Evolutionary conservation across 495 filamentous ascomycete species (phyloP).

Genomic region (Aspergillus egyptiacus): DNA sequence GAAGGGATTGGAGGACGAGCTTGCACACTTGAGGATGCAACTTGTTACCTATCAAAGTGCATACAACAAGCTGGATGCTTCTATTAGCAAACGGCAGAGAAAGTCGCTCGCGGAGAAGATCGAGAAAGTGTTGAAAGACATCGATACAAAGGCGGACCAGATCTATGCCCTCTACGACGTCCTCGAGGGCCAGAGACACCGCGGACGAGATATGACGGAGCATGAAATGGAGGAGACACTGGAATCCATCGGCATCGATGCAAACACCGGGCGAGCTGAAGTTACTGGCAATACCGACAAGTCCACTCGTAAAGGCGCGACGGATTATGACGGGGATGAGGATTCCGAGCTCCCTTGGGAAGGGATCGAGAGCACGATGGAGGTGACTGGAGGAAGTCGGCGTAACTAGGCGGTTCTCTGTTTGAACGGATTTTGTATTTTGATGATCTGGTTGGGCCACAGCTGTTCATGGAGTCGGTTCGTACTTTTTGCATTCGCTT

Average conservation of each 20-base stretch:
- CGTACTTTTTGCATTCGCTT: constrained; percentile 6
- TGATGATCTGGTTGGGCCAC: not conserved
- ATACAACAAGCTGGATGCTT: constrained; percentile 65
- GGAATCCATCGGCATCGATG: constrained; percentile 49
- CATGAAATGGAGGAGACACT: constrained; percentile 65
- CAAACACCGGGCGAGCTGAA: constrained; percentile 18
- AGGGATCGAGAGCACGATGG: constrained; percentile 47
- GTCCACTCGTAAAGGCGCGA: constrained; percentile 24
- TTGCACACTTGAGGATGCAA: constrained; percentile 69
- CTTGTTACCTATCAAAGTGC: constrained; percentile 49
- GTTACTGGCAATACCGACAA: constrained; percentile 34
- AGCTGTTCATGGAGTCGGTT: not conserved
- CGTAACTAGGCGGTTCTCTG: constrained; percentile 12
- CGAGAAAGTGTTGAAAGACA: constrained; percentile 53
- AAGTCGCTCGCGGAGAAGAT: constrained; percentile 60
- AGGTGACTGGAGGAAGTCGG: constrained; percentile 32
- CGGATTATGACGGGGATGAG: constrained; percentile 32
- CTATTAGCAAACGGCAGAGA: constrained; percentile 61
- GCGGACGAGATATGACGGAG: constrained; percentile 58
- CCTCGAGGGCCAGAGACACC: constrained; percentile 70
- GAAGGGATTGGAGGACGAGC: constrained; percentile 75
- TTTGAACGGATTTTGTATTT: not conserved
- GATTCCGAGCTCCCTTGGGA: constrained; percentile 46
- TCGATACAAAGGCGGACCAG: constrained; percentile 78
- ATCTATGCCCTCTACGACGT: constrained; percentile 89